A percentile compares a stretch with the other conserved stretches of the same genome.
Conservation (phyloP, 352 stramenopile species). For the Elongisporangium anandrum region DNA sequence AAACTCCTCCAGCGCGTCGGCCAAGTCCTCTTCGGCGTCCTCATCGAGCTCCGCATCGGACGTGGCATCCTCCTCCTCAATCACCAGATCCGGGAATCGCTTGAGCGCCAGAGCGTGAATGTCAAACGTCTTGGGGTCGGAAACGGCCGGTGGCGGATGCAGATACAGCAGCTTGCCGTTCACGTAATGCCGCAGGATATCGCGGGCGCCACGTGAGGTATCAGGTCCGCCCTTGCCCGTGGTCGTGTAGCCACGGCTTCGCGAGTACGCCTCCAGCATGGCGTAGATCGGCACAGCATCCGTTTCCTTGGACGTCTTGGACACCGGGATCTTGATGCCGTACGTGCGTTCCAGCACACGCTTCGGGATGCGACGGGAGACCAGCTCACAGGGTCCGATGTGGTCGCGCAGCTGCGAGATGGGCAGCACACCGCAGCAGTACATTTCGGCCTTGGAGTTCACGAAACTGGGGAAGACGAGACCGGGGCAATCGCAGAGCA, state of each 20-base stretch:
- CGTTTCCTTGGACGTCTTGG: conserved; percentile 64
- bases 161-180: conserved; percentile 97
- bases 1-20: conserved; percentile 30
- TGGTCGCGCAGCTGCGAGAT: conserved; percentile 98
- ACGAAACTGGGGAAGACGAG: conserved; percentile 99
- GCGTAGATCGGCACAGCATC: conserved; percentile 78
- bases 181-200: conserved; percentile 98
- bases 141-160: conserved; percentile 86
- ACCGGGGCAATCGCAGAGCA: conserved; percentile 99
- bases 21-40: conserved; percentile 25
- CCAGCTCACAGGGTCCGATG: conserved; percentile 90
- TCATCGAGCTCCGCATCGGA: conserved; percentile 12
- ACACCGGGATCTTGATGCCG: conserved; percentile 89
- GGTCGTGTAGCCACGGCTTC: conserved; percentile 90
- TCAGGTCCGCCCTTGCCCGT: conserved; percentile 93
- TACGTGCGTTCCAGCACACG: conserved; percentile 96
- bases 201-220: conserved; percentile 91
- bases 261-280: conserved; percentile 77
- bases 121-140: conserved; percentile 61
- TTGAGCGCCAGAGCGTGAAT: conserved; percentile 58
- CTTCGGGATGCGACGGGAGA: conserved; percentile 94
- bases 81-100: conserved; percentile 50
- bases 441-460: conserved; percentile 97
- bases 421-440: conserved; percentile 97
- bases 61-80: conserved; percentile 7